Base-by-base conservation (phyloP, 768 basidiomycete genomes). In the Lyophyllum decastes region DNA sequence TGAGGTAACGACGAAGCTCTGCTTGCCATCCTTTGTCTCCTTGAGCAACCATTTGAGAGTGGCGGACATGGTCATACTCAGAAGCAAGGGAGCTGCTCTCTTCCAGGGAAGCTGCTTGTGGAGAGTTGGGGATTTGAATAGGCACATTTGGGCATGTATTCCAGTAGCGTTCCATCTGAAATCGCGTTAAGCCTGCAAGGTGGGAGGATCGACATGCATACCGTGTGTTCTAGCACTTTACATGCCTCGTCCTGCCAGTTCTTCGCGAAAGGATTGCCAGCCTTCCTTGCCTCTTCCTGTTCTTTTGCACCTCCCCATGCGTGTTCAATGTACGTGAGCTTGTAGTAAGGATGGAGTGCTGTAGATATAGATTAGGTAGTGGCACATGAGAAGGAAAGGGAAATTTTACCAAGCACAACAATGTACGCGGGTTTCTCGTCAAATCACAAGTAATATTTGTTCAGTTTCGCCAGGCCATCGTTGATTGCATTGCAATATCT, bases 221-320 rank as follows among this genome's bases (percentile, higher is more conserved):
- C 64, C 17, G 48, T 49, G 0, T 10, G 25, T 24, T 64, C 60
- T 12, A 67, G n/a, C 4, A 65, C 50, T 27, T 63, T 43, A 16
- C 26, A 34, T 3, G 64, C 64, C 26, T 65, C 55, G 17, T 67
- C 58, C 25, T 59, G 59, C 65, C 61, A 66, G 44, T 66, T 54
- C 33, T 61, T 61, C 8, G 64, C 60, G 41, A 58, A 2, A 5
- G 12, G n/a, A 34, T 67, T 62, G 3, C 66, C 64, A n/a, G 30
- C 54, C 0, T 25, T 49, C 22, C 50, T 50, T 40, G 63, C 60
- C 0, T 38, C 52, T 14, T 26, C 48, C 26, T 72, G 69, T 40
- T 73, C 72, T 1, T 64, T 49, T 0, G 55, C 51, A 5, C 72
- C 63, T 4, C 72, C 70, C 72, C 72, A 73, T 4, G 48, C 38